Conservation (phyloP, 2,329 filamentous ascomycete species). For the Onygenales sp. region DNA sequence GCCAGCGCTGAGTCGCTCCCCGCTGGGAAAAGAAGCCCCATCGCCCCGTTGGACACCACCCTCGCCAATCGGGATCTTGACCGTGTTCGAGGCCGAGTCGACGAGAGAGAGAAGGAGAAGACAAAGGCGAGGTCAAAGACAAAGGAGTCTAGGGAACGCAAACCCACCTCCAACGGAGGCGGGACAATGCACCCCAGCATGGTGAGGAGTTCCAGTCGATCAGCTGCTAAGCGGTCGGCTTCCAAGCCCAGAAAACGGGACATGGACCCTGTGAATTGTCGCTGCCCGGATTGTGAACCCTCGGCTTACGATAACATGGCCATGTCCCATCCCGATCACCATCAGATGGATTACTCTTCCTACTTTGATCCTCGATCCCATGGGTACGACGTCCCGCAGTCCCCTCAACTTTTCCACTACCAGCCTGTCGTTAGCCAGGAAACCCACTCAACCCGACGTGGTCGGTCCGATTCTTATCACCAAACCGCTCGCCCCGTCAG, state of each 20-base stretch:
- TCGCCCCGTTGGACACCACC: slow-evolving; percentile 29
- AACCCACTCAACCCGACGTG: slow-evolving; percentile 13
- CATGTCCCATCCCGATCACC: slow-evolving; percentile 20
- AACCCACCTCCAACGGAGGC: slow-evolving; percentile 16
- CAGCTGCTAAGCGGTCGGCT: slow-evolving; percentile 21
- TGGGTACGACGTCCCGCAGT: slow-evolving; percentile 18
- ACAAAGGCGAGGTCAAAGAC: slow-evolving; percentile 6
- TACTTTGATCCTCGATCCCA: slow-evolving; percentile 12
- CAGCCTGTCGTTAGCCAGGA: slow-evolving; percentile 21
- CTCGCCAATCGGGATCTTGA: slow-evolving; percentile 14
- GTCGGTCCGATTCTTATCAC: slow-evolving; percentile 28
- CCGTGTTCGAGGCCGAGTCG: slow-evolving; percentile 12
- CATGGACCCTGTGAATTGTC: slow-evolving; percentile 20
- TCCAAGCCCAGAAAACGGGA: slow-evolving; percentile 27
- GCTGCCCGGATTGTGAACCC: slow-evolving; percentile 30
- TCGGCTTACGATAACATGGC: slow-evolving; percentile 9
- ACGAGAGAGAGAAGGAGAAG: slow-evolving; percentile 22
- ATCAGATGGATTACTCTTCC: slow-evolving; percentile 20
- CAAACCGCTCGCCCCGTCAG: slow-evolving; percentile 27
- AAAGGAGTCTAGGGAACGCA: slow-evolving; percentile 15
- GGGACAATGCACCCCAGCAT: slow-evolving; percentile 28
- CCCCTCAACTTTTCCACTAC: slow-evolving; percentile 21
- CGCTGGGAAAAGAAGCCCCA: slow-evolving; percentile 31
- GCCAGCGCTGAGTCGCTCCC: slow-evolving; percentile 43
- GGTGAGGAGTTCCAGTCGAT: slow-evolving; percentile 21